Percentiles rank a stretch among this genome's conserved stretches.
These are phyloP conservation scores for Neofusicoccum cordaticola DNA, from an alignment of 2,329 filamentous ascomycete genomes.

Conservation along the genomic window DNA sequence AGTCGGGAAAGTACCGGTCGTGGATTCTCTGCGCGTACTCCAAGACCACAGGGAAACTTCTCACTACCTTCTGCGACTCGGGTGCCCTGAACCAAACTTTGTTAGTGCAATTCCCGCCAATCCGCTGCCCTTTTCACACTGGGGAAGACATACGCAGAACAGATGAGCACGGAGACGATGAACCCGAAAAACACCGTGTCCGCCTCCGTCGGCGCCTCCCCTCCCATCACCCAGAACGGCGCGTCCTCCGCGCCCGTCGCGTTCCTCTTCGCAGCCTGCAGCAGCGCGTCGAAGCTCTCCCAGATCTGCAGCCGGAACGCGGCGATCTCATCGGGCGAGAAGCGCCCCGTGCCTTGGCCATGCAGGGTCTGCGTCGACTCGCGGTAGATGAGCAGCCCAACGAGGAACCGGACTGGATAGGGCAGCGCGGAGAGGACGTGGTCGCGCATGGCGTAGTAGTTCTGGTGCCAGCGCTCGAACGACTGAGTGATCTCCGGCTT, in stretches of 20 bases:
- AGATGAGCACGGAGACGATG: constrained; percentile 51
- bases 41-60: constrained; percentile 47
- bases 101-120: not conserved
- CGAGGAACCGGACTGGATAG: constrained; percentile 50
- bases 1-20: constrained; percentile 57
- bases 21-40: constrained; percentile 60
- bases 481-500: constrained; percentile 26
- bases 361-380: constrained; percentile 45
- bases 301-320: constrained; percentile 52
- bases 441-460: constrained; percentile 59
- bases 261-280: constrained; percentile 39
- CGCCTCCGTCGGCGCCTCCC: constrained; percentile 53
- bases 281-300: constrained; percentile 48
- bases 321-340: constrained; percentile 50
- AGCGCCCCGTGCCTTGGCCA: constrained; percentile 56
- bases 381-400: constrained; percentile 53
- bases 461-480: constrained; percentile 58
- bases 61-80: constrained; percentile 45
- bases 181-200: constrained; percentile 60
- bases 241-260: constrained; percentile 20
- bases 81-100: constrained; percentile 32
- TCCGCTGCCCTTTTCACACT: not conserved
- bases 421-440: constrained; percentile 50
- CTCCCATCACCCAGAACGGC: constrained; percentile 59
- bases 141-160: constrained; percentile 49